These are phyloP conservation scores for Mycena leptocephala DNA, from an alignment of 768 basidiomycete genomes.

Conservation along the genomic window DNA sequence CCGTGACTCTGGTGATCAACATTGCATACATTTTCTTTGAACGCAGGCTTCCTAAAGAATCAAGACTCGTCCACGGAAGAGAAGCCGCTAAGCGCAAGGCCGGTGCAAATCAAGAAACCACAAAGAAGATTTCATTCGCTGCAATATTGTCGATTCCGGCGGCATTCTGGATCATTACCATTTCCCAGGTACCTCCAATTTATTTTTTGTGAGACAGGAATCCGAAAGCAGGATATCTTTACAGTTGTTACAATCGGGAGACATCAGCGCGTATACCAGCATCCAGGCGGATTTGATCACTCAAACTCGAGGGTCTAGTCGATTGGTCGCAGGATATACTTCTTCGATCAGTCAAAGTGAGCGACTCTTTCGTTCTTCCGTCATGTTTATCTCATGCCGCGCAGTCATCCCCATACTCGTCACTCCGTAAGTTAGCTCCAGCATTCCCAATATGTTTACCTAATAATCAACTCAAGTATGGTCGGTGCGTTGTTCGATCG, in stretches of 20 bases:
- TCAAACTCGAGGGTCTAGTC: constrained; percentile 17
- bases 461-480: neutral
- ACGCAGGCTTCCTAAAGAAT: constrained; percentile 3
- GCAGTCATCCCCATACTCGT: constrained; percentile 1
- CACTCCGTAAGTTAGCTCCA: constrained; percentile 1
- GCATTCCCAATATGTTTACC: neutral
- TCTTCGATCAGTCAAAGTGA: constrained; percentile 21
- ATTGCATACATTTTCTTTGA: constrained; percentile 8
- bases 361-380: neutral
- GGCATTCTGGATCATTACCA: constrained; percentile 24
- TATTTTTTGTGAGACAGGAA: neutral
- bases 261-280: constrained; percentile 6
- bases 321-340: constrained; percentile 19
- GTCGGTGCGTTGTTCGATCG: constrained; percentile 23
- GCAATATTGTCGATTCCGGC: neutral
- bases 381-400: neutral
- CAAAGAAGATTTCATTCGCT: neutral
- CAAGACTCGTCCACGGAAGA: constrained; percentile 1
- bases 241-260: constrained; percentile 20
- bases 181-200: neutral
- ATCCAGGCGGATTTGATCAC: constrained; percentile 10
- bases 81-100: neutral
- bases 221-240: neutral
- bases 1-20: constrained; percentile 4
- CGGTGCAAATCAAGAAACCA: neutral